Percentiles rank a stretch among this genome's conserved stretches.
phyloP scores from a whole-genome alignment of 2,329 filamentous ascomycete genomes.

The Ceratocystis cubensis region DNA sequence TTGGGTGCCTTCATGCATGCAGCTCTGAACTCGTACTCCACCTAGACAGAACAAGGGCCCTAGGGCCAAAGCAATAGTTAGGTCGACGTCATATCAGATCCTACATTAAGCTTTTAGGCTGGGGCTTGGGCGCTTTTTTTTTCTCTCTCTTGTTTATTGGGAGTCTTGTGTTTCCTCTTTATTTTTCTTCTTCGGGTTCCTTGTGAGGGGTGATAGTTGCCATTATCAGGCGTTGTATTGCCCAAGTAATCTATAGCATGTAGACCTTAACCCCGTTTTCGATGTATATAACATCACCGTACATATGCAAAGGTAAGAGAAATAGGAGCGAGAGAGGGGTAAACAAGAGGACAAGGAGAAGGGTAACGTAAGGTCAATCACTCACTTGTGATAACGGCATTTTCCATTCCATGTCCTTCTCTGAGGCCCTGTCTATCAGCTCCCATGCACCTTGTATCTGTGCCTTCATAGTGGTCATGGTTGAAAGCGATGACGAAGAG shows the following conservation, averaged over 20 bases:
- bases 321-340: neutral
- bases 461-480: no score
- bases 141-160: neutral
- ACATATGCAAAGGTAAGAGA: neutral
- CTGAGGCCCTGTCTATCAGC: no score
- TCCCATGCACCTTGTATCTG: no score
- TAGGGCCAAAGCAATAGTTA: neutral
- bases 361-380: neutral
- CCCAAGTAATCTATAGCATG: neutral
- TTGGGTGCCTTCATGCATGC: neutral
- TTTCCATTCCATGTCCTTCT: neutral
- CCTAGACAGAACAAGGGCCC: neutral
- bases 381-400: no score
- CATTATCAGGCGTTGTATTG: neutral
- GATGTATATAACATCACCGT: neutral
- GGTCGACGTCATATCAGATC: slow-evolving; percentile 2
- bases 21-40: neutral
- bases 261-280: neutral
- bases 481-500: no score
- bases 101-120: neutral
- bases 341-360: neutral
- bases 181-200: neutral
- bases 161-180: neutral
- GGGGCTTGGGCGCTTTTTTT: neutral
- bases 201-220: no score